Conservation (phyloP, 2,329 filamentous ascomycete species). For the Cryphonectria naterciae region DNA sequence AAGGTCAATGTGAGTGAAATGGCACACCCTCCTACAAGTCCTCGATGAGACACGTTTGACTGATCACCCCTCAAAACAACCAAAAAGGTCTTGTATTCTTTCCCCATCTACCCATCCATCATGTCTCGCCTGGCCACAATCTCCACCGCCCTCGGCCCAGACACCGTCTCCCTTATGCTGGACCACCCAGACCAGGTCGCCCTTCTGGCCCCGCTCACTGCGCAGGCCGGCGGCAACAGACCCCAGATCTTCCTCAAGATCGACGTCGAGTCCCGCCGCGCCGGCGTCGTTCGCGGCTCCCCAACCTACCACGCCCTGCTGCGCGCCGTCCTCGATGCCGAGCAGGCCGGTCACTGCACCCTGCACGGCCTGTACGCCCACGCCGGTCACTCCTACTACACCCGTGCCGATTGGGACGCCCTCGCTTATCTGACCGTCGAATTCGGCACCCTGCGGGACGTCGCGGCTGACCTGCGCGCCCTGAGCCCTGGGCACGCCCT, state of each 20-base stretch:
- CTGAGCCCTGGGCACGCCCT: slow-evolving; percentile 39
- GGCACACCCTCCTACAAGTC: too few species aligned
- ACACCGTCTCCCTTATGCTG: slow-evolving; percentile 66
- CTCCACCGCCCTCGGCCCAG: slow-evolving; percentile 57
- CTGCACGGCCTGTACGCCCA: slow-evolving; percentile 49
- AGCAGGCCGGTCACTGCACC: slow-evolving; percentile 48
- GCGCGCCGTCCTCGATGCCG: slow-evolving; percentile 59
- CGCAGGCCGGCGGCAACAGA: slow-evolving; percentile 46
- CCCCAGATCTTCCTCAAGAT: slow-evolving; percentile 72
- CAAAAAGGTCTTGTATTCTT: slow-evolving; percentile 68
- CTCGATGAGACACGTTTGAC: too few species aligned
- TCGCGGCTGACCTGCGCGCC: slow-evolving; percentile 44
- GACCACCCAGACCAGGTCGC: slow-evolving; percentile 68
- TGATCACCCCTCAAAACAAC: not conserved
- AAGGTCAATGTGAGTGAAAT: slow-evolving; percentile 59
- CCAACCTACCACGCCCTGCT: slow-evolving; percentile 61
- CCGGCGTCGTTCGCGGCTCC: slow-evolving; percentile 60
- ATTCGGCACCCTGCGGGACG: slow-evolving; percentile 56
- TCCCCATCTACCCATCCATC: slow-evolving; percentile 67
- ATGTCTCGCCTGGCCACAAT: slow-evolving; percentile 63
- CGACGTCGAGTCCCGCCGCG: slow-evolving; percentile 73
- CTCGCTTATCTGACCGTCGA: slow-evolving; percentile 63
- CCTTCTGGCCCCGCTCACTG: slow-evolving; percentile 48
- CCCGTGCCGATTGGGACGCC: slow-evolving; percentile 56
- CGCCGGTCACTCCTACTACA: slow-evolving; percentile 68